Conservation (phyloP, 2,329 filamentous ascomycete genomes). For the Leptographium wingfieldii region DNA sequence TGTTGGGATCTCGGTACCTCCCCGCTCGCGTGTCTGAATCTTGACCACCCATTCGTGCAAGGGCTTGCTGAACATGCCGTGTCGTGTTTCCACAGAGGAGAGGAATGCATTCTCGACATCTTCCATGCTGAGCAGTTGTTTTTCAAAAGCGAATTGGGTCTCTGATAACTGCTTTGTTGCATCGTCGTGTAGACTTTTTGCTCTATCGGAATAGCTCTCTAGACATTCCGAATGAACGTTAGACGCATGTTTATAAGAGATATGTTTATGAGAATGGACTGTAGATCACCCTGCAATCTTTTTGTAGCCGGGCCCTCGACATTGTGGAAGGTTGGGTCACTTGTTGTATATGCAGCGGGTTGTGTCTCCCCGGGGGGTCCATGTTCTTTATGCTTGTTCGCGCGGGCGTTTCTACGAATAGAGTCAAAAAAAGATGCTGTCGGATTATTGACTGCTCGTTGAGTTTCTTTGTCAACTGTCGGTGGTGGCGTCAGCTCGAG, state of each 20-base stretch:
- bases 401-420: constrained; percentile 3
- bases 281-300: neutral
- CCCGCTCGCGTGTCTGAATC: constrained; percentile 4
- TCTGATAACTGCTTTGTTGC: constrained; percentile 6
- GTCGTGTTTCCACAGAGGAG: neutral
- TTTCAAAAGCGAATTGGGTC: constrained; percentile 4
- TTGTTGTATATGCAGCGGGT: neutral
- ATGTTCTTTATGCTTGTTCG: neutral
- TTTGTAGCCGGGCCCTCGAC: neutral
- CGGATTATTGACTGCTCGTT: neutral
- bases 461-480: neutral
- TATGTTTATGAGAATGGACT: neutral
- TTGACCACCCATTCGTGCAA: constrained; percentile 7
- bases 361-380: neutral
- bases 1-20: neutral
- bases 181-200: constrained; percentile 7
- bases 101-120: constrained; percentile 5
- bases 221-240: neutral
- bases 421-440: constrained; percentile 10
- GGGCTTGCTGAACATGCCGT: constrained; percentile 5
- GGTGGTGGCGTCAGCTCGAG: constrained; percentile 8
- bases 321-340: neutral
- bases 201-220: constrained; percentile 11
- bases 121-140: constrained; percentile 2
- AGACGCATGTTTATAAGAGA: neutral